A percentile compares a stretch with the other conserved stretches of the same genome.
Conservation (phyloP, 2,329 filamentous ascomycete species). For the Epicoccum nigrum region DNA sequence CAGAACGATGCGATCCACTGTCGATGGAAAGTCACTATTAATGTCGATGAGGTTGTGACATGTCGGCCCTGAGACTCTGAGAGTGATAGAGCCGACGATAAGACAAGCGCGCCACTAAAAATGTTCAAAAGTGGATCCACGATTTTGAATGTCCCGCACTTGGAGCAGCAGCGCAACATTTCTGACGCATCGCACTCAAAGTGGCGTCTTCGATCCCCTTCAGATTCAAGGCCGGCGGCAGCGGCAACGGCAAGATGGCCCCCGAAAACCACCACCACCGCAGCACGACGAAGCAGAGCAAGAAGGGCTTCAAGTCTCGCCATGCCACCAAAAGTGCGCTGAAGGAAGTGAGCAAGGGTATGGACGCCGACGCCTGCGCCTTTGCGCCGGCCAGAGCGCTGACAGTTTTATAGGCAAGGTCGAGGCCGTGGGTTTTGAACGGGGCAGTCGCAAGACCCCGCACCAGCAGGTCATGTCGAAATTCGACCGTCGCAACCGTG, state of each 20-base stretch:
- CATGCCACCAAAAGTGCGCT: conserved; percentile 88
- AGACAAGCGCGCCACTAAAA: conserved; percentile 27
- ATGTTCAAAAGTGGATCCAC: conserved; percentile 21
- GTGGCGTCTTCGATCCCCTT: conserved; percentile 63
- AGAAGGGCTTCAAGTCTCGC: conserved; percentile 92
- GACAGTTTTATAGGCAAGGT: conserved; percentile 70
- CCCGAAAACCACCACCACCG: conserved; percentile 79
- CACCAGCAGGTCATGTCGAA: conserved; percentile 98
- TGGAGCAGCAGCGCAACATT: conserved; percentile 20
- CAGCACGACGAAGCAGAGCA: conserved; percentile 83
- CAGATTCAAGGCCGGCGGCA: conserved; percentile 80
- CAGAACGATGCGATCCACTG: too few relatives aligned
- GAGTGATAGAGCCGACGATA: conserved; percentile 7
- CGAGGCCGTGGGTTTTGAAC: conserved; percentile 64
- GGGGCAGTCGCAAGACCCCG: conserved; percentile 79
- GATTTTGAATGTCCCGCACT: conserved; percentile 29
- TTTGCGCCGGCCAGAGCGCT: conserved; percentile 7
- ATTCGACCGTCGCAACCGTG: conserved; percentile 91
- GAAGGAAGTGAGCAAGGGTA: conserved; percentile 85
- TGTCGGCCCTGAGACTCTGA: conserved; percentile 2
- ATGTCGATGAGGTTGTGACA: background rate
- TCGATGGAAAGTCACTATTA: too few relatives aligned
- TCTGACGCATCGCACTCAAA: conserved; percentile 28
- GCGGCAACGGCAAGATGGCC: conserved; percentile 67
- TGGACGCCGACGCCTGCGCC: conserved; percentile 5